A percentile compares a stretch with the other conserved stretches of the same genome.
Evolutionary conservation across 805 yeast genomes (phyloP).

Genomic region (Metschnikowia lochheadii): DNA sequence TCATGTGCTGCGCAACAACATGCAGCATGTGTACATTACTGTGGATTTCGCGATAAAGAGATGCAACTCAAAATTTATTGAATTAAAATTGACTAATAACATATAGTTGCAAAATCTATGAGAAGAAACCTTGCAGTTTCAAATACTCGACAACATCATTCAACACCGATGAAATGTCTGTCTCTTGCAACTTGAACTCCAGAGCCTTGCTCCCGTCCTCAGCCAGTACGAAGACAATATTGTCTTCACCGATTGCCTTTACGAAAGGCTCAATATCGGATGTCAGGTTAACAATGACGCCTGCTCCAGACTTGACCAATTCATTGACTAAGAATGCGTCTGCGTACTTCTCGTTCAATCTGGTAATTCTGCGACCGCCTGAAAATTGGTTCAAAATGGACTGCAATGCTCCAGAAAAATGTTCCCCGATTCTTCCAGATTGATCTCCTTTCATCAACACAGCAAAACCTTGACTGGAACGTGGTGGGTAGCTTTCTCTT

Average conservation of each 20-base stretch:
- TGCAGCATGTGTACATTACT: slow-evolving; percentile 1
- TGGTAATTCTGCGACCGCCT: slow-evolving; percentile 77
- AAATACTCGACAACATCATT: slow-evolving; percentile 68
- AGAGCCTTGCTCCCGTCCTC: slow-evolving; percentile 15
- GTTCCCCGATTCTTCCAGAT: slow-evolving; percentile 36
- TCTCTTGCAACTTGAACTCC: slow-evolving; percentile 10
- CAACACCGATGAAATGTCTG: slow-evolving; percentile 42
- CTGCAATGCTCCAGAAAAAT: slow-evolving; percentile 75
- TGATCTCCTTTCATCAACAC: slow-evolving; percentile 52
- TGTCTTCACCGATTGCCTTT: slow-evolving; percentile 43
- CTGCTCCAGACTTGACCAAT: slow-evolving; percentile 85
- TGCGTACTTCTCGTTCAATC: slow-evolving; percentile 37
- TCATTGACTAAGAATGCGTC: slow-evolving; percentile 68
- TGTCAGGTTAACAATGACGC: slow-evolving; percentile 57
- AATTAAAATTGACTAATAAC: not conserved
- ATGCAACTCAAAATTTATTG: not conserved
- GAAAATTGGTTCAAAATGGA: slow-evolving; percentile 86
- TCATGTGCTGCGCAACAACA: not conserved
- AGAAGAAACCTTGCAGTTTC: slow-evolving; percentile 69
- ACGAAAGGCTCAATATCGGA: slow-evolving; percentile 43
- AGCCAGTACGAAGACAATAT: slow-evolving; percentile 44
- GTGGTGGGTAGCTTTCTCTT: slow-evolving; percentile 90
- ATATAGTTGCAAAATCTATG: not conserved
- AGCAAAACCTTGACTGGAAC: slow-evolving; percentile 84
- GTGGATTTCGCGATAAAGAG: not conserved